Conservation (phyloP, 495 filamentous ascomycete species). For the Endocarpon pusillum region DNA sequence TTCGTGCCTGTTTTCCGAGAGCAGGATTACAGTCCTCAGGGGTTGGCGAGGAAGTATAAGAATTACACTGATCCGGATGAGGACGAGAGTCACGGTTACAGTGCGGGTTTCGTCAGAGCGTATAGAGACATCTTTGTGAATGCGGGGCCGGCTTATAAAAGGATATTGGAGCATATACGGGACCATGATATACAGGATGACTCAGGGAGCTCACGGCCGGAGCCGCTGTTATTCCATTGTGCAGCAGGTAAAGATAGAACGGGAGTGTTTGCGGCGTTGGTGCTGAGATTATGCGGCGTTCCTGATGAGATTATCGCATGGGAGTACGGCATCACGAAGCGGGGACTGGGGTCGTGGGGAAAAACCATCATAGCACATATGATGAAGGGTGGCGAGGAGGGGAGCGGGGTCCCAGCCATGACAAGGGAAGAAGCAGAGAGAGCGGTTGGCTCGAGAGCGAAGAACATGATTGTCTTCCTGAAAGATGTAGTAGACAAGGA, state of each 20-base stretch:
- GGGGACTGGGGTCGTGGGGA: neutral
- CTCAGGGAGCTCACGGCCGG: neutral
- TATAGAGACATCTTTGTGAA: conserved; percentile 24
- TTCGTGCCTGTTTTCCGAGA: conserved; percentile 40
- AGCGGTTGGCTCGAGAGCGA: neutral
- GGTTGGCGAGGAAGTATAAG: conserved; percentile 28
- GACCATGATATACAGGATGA: conserved; percentile 2
- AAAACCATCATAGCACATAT: neutral
- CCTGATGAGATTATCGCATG: conserved; percentile 36
- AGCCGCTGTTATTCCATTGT: conserved; percentile 31
- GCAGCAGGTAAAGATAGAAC: conserved; percentile 48
- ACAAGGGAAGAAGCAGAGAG: neutral
- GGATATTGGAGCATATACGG: conserved; percentile 8
- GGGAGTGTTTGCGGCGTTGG: conserved; percentile 40
- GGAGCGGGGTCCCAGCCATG: too few species aligned
- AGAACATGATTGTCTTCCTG: neutral
- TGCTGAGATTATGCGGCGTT: conserved; percentile 40
- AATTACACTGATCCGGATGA: conserved; percentile 26
- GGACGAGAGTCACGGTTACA: too few species aligned
- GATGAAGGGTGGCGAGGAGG: neutral
- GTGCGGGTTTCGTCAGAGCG: conserved; percentile 31
- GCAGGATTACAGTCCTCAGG: conserved; percentile 34
- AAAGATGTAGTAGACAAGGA: neutral
- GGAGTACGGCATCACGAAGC: conserved; percentile 41
- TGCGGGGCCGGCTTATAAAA: conserved; percentile 6